Conservation (phyloP, 345 rosid genomes). For the Heritiera littoralis region DNA sequence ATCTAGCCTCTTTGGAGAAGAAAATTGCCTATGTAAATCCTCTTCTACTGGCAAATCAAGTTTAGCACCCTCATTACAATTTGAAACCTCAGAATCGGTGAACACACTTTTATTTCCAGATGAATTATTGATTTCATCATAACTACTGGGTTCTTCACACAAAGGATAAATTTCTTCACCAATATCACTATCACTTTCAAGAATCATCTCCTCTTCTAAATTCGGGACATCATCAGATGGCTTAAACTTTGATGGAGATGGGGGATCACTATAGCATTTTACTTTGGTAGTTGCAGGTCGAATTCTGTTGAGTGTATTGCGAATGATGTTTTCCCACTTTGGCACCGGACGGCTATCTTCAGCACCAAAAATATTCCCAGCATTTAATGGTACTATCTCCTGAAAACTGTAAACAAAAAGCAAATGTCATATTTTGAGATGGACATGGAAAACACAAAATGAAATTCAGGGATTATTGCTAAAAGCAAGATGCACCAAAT, state of each 20-base stretch:
- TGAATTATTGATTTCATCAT: slow-evolving; percentile 32
- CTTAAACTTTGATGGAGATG: slow-evolving; percentile 82
- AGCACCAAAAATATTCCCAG: slow-evolving; percentile 92
- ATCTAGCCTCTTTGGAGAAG: slow-evolving; percentile 60
- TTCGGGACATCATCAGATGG: slow-evolving; percentile 59
- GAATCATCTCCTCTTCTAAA: slow-evolving; percentile 71
- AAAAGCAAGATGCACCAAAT: not conserved
- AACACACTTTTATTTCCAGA: slow-evolving; percentile 29
- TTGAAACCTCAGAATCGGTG: slow-evolving; percentile 19
- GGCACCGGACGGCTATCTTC: slow-evolving; percentile 82
- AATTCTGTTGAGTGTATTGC: slow-evolving; percentile 66
- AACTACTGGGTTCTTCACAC: slow-evolving; percentile 50
- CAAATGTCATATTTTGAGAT: slow-evolving; percentile 10
- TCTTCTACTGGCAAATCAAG: slow-evolving; percentile 35
- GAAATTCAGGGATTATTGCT: not conserved
- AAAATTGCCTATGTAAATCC: slow-evolving; percentile 54
- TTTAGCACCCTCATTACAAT: slow-evolving; percentile 29
- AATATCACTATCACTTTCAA: slow-evolving; percentile 69
- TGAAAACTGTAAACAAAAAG: slow-evolving; percentile 56
- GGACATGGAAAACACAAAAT: not conserved
- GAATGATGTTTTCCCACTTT: slow-evolving; percentile 85
- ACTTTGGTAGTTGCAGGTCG: slow-evolving; percentile 45
- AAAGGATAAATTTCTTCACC: slow-evolving; percentile 83
- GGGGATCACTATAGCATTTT: slow-evolving; percentile 89
- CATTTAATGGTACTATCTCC: slow-evolving; percentile 92